Percentiles rank a stretch among this genome's conserved stretches.
Conservation (phyloP, 2,329 filamentous ascomycete species). For the Calonectria ilicicola region DNA sequence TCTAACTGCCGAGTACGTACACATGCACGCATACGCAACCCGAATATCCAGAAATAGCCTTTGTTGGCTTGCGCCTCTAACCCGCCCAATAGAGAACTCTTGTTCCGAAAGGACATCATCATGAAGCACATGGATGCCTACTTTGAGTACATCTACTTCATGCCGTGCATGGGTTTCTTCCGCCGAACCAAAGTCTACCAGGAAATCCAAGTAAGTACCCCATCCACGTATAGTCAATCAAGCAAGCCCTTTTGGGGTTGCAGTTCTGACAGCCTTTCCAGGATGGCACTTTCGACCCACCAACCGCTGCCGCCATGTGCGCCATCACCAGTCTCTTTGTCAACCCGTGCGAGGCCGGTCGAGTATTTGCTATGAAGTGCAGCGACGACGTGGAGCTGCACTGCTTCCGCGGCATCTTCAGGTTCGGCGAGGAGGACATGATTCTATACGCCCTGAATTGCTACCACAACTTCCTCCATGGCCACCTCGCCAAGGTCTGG, state of each 20-base stretch:
- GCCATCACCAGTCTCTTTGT: conserved; percentile 52
- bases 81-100: conserved; percentile 42
- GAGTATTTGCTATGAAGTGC: conserved; percentile 53
- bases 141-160: conserved; percentile 52
- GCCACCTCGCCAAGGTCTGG: conserved; percentile 54
- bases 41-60: not conserved
- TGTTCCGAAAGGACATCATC: conserved; percentile 50
- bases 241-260: not conserved
- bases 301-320: conserved; percentile 53
- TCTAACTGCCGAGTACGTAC: conserved; percentile 46
- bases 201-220: conserved; percentile 47
- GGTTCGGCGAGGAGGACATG: conserved; percentile 49
- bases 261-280: conserved; percentile 19
- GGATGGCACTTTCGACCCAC: conserved; percentile 49
- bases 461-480: conserved; percentile 51
- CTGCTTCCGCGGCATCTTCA: conserved; percentile 55
- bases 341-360: conserved; percentile 46
- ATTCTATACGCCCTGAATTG: conserved; percentile 51
- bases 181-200: conserved; percentile 50
- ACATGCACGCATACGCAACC: not conserved
- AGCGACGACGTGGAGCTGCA: conserved; percentile 53
- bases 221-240: too few relatives aligned
- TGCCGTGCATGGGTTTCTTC: conserved; percentile 54
- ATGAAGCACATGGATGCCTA: conserved; percentile 53
- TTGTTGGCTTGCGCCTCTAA: not conserved